Conservation (phyloP, 176 grass and related monocot species). For the Aegilops tauschii region DNA sequence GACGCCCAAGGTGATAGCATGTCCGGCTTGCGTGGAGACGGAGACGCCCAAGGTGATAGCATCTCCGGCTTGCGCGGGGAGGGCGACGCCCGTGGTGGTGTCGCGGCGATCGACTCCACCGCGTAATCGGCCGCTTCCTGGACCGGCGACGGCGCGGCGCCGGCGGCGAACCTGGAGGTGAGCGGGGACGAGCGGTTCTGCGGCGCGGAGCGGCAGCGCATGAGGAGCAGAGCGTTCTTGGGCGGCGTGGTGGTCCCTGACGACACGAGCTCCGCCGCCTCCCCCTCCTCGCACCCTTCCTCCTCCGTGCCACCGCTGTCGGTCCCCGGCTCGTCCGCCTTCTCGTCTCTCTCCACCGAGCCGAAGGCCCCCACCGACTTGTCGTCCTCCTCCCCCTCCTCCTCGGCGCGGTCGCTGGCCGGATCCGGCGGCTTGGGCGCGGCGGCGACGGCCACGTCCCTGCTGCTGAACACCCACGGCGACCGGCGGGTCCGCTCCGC, state of each 20-base stretch:
- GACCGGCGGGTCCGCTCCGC: conserved; percentile 22
- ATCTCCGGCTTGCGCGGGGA: conserved; percentile 23
- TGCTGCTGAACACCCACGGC: conserved; percentile 54
- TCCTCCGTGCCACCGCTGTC: not conserved
- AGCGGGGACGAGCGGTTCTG: conserved; percentile 72
- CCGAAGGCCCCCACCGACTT: not conserved
- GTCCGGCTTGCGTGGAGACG: conserved; percentile 11
- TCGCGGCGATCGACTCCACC: not conserved
- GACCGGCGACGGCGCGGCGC: conserved; percentile 23
- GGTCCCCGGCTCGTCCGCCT: conserved; percentile 2
- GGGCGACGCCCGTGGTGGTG: not conserved
- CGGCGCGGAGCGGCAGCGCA: conserved; percentile 93
- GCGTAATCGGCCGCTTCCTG: not conserved
- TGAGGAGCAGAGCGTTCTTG: conserved; percentile 93
- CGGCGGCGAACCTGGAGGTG: conserved; percentile 41
- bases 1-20: not conserved
- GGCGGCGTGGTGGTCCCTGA: conserved; percentile 67
- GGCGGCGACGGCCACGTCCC: conserved; percentile 36
- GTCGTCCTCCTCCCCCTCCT: conserved; percentile 6
- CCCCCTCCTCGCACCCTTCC: not conserved
- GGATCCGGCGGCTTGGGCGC: conserved; percentile 28
- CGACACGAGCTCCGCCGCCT: conserved; percentile 41
- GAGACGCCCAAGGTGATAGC: not conserved
- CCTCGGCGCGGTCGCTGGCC: not conserved
- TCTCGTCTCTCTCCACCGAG: conserved; percentile 6